These are phyloP conservation scores for Trichoderma arundinaceum DNA, from an alignment of 2,329 filamentous ascomycete genomes.

Conservation along the genomic window DNA sequence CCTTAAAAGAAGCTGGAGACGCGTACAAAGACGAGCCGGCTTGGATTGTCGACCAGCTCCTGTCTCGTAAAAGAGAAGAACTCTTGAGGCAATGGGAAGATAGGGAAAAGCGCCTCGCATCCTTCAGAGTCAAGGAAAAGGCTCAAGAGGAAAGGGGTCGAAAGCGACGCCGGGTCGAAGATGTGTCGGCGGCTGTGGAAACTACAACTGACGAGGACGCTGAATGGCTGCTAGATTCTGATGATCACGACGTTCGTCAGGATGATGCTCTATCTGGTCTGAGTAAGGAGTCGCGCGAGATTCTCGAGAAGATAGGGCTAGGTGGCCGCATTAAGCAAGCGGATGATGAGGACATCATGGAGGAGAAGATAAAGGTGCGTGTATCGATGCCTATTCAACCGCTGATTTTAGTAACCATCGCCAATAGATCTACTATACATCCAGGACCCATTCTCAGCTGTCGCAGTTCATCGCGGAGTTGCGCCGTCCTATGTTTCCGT, in stretches of 20 bases:
- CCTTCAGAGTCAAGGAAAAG: conserved; percentile 67
- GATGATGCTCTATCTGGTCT: conserved; percentile 59
- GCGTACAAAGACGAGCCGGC: conserved; percentile 71
- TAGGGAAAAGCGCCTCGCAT: conserved; percentile 72
- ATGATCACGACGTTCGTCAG: conserved; percentile 51
- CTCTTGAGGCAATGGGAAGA: conserved; percentile 71
- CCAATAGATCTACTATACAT: conserved; percentile 81
- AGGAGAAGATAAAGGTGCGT: conserved; percentile 71
- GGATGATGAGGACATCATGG: conserved; percentile 53
- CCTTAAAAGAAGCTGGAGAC: conserved; percentile 51
- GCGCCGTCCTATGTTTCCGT: conserved; percentile 75
- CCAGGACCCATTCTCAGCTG: conserved; percentile 88
- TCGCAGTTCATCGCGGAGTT: conserved; percentile 87
- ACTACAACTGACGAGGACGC: conserved; percentile 61
- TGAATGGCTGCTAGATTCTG: conserved; percentile 73
- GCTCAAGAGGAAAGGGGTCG: conserved; percentile 58
- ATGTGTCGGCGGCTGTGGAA: conserved; percentile 35
- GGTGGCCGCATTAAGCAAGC: conserved; percentile 44
- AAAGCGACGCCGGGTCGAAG: conserved; percentile 55
- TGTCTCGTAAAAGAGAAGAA: conserved; percentile 69
- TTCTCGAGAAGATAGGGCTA: conserved; percentile 71
- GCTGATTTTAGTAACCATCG: conserved; percentile 41
- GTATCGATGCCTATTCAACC: conserved; percentile 7
- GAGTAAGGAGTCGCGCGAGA: conserved; percentile 75
- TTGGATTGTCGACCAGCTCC: conserved; percentile 83